Evolutionary conservation across 2,329 filamentous ascomycete species (phyloP), one percentile per base, ranked within the genome.

Genomic region (Botrytis galanthina): DNA sequence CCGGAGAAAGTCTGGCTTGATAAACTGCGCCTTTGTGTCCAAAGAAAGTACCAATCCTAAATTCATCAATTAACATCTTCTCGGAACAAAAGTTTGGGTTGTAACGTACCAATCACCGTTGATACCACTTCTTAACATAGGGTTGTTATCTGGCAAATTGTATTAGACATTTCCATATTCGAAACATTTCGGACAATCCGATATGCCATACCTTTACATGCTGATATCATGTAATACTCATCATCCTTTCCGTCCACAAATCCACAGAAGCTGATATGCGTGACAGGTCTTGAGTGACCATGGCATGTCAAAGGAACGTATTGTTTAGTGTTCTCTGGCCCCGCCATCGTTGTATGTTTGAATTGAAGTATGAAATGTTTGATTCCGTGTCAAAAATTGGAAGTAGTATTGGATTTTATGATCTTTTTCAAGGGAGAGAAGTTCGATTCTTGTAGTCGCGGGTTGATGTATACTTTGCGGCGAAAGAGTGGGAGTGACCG

Each of bases 21-120:
- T 96, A 99, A 74, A 98, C 95, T 54, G 96, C 96, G 76, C 96
- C 96, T 84, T 99, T 98, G 86, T 99, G 96, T 59, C 96, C 96
- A 79, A 99, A 92, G 82, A 98, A 98, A 54, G 96, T 98, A 67
- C 96, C 96, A 78, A 98, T 98, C 93, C 88, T 89, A 73, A 20
- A 54, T 2, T 14, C 48, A 51, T 73, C 12, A 75, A 64, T 79
- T 77, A 80, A 74, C 70, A 78, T 66, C 18, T 37, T 44, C 42
- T 37, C 44, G 39, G 35, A 71, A 32, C 59, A 22, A 18, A 61
- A 64, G 48, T 51, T 48, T 74, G 68, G 29, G n/a, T 10, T 37
- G 66, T 26, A 66, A 78, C 86, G 74, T 85, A 93, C 93, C 95
- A 98, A 83, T 98, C 95, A 74, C 96, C 96, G 66, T 95, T 99